Base-by-base conservation (phyloP, 306 rosid species). In the Cicer bijugum region DNA sequence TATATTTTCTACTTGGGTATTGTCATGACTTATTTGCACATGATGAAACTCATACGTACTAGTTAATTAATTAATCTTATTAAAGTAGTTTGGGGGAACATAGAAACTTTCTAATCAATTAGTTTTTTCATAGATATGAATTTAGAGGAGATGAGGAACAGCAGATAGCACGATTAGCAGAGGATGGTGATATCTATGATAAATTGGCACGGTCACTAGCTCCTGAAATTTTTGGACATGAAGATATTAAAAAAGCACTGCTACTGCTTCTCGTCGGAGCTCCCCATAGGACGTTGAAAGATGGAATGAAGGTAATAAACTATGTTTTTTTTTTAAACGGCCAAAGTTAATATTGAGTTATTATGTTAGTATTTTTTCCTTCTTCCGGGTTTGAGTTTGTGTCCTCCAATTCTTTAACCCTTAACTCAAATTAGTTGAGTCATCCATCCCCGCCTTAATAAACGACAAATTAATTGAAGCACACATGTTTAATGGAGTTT, bases 141-240 rank as follows among this genome's bases (percentile, higher is more conserved):
- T 83, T 91, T 70, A 70, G 76, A 81, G 99, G 91, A 85, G 97
- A 95, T 20, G 97, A 95, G 83, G 96, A 88, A 85, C 90, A 85
- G 61, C 93, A 82, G 64, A 90, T 91, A 74, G 72, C 80, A 65
- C 87, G 83, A 60, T 83, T 95, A 79, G 91, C 96, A 52, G 92
- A 87, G 75, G 97, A 91, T 78, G 96, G 99, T 12, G 96, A 91
- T 79, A 95, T 91, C 83, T 95, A 95, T 76, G 85, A 90, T 75
- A 95, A 89, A 77, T 78, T 95, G 82, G 69, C 97, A 62, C 84
- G 90, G 14, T 95, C 99, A 11, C 76, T 95, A 70, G 99, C 99
- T 77, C 99, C 99, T 86, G 99, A 95, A 85, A 91, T 95, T 80
- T 95, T 86, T 75, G 97, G 99, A 75, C 97, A 91, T 74, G 99